Evolutionary conservation across 1,284 basidiomycete species (phyloP).

Genomic region (Phylloporus sp.): DNA sequence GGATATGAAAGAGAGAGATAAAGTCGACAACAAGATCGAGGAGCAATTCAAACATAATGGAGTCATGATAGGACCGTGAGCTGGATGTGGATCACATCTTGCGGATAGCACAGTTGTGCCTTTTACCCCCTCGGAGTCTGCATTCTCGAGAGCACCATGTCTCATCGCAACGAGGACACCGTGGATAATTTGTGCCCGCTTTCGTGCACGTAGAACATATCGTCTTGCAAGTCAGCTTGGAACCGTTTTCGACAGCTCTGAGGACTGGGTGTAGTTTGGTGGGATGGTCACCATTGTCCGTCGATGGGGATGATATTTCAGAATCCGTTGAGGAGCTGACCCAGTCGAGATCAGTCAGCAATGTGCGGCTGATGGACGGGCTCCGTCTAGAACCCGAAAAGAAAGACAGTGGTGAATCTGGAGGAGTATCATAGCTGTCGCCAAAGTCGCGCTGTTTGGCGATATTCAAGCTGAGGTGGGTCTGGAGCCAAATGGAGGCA

Average conservation of each 20-base stretch:
- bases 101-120: constrained; percentile 46
- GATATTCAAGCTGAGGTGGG: constrained; percentile 26
- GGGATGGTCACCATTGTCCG: constrained; percentile 27
- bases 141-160: constrained; percentile 75
- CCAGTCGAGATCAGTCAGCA: constrained; percentile 30
- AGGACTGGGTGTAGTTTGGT: constrained; percentile 51
- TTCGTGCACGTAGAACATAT: constrained; percentile 62
- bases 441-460: constrained; percentile 8
- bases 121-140: constrained; percentile 54
- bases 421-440: constrained; percentile 33
- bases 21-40: neutral
- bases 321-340: neutral
- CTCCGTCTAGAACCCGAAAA: constrained; percentile 25
- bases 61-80: neutral
- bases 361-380: constrained; percentile 44
- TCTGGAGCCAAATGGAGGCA: constrained; percentile 31
- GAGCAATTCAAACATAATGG: neutral
- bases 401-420: constrained; percentile 37
- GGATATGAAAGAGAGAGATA: neutral
- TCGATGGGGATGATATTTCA: constrained; percentile 25
- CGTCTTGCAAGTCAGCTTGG: constrained; percentile 50
- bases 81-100: constrained; percentile 13
- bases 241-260: constrained; percentile 56
- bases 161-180: constrained; percentile 63
- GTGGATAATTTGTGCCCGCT: constrained; percentile 63